phyloP scores from a whole-genome alignment of 2,329 filamentous ascomycete species.

The Diatrype stigma region DNA sequence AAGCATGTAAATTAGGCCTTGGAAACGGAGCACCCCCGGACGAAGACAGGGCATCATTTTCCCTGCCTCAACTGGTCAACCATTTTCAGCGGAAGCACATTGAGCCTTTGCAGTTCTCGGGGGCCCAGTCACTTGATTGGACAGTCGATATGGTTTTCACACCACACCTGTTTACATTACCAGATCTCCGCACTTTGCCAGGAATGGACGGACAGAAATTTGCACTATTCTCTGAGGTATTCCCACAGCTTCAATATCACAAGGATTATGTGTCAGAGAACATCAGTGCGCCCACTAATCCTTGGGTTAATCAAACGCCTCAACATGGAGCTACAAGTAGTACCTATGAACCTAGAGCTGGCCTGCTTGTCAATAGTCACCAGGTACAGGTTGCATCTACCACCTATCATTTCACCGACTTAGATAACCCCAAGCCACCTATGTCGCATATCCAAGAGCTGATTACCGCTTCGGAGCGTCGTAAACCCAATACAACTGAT shows the following conservation, averaged over 20 bases:
- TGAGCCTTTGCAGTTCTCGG: conserved; percentile 20
- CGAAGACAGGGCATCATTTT: conserved; percentile 40
- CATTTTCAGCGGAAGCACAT: conserved; percentile 49
- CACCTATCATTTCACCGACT: not conserved
- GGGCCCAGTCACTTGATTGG: conserved; percentile 36
- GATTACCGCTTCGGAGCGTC: not conserved
- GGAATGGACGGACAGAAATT: conserved; percentile 29
- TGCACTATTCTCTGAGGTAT: conserved; percentile 33
- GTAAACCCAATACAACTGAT: not conserved
- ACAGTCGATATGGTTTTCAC: conserved; percentile 42
- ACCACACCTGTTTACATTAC: conserved; percentile 30
- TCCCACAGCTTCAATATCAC: conserved; percentile 31
- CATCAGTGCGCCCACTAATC: not conserved
- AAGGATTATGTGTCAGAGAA: conserved; percentile 3
- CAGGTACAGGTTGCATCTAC: not conserved
- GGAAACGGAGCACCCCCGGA: conserved; percentile 19
- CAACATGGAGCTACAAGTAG: not conserved
- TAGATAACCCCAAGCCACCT: not conserved
- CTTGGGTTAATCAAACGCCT: not conserved
- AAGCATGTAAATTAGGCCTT: conserved; percentile 43
- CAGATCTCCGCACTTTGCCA: conserved; percentile 22
- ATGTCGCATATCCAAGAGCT: too few species aligned
- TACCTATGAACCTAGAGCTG: not conserved
- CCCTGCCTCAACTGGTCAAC: conserved; percentile 56
- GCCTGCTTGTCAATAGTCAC: not conserved